phyloP scores from a whole-genome alignment of 1,139 yeast genomes.

The Suhomyces bribrorum region DNA sequence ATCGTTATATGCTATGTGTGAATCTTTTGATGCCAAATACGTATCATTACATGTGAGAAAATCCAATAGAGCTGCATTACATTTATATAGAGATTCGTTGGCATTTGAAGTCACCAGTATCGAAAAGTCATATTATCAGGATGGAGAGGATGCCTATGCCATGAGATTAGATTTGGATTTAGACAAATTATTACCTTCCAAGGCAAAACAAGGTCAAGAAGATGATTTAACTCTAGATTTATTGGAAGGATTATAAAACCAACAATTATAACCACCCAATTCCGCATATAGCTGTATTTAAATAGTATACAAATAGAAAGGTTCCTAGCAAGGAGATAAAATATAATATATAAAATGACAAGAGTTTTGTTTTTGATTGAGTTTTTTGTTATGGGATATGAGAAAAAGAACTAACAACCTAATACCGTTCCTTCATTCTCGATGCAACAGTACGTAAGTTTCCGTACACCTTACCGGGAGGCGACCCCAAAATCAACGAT shows the following conservation, averaged over 20 bases:
- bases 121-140: constrained; percentile 88
- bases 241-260: constrained; percentile 20
- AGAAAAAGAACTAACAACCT: constrained; percentile 15
- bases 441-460: constrained; percentile 96
- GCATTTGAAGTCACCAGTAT: constrained; percentile 78
- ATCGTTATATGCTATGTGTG: constrained; percentile 74
- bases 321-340: background rate
- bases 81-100: constrained; percentile 83
- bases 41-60: constrained; percentile 93
- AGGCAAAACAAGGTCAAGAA: constrained; percentile 45
- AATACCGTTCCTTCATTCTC: constrained; percentile 94
- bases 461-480: constrained; percentile 98
- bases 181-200: constrained; percentile 61
- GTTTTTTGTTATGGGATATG: no score
- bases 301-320: background rate
- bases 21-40: constrained; percentile 77
- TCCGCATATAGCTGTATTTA: background rate
- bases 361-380: no score
- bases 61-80: constrained; percentile 92
- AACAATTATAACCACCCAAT: no score
- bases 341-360: constrained; percentile 3
- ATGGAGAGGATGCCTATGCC: constrained; percentile 98
- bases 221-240: constrained; percentile 55
- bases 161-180: constrained; percentile 71
- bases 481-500: constrained; percentile 91